Conservation (phyloP, 805 yeast genomes). For the Teunomyces cretensis region DNA sequence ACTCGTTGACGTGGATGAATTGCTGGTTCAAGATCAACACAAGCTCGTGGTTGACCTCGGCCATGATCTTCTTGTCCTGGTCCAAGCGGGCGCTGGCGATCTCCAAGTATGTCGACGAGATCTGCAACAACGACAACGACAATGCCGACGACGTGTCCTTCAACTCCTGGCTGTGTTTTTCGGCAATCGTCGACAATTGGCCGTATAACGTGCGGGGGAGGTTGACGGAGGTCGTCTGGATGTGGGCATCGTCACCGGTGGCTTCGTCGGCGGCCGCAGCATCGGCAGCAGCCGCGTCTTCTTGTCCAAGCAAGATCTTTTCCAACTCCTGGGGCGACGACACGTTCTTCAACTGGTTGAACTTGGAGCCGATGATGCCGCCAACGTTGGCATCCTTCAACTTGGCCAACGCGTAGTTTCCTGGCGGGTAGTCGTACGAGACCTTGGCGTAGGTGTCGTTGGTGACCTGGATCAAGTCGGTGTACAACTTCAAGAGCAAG, state of each 20-base stretch:
- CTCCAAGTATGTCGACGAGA: conserved; percentile 56
- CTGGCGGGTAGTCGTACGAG: conserved; percentile 81
- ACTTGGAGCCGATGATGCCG: conserved; percentile 53
- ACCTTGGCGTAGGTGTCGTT: conserved; percentile 66
- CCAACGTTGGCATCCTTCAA: conserved; percentile 67
- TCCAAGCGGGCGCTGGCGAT: conserved; percentile 68
- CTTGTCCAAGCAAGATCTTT: conserved; percentile 45
- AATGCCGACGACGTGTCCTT: conserved; percentile 48
- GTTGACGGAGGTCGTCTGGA: conserved; percentile 33
- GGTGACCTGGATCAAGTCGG: conserved; percentile 42
- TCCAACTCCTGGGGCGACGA: conserved; percentile 67
- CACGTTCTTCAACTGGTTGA: conserved; percentile 61
- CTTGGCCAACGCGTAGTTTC: conserved; percentile 45
- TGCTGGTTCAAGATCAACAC: conserved; percentile 47
- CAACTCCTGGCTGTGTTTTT: conserved; percentile 48
- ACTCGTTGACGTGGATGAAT: conserved; percentile 58
- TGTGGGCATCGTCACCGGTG: conserved; percentile 19
- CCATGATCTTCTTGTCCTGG: conserved; percentile 64
- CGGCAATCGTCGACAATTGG: conserved; percentile 60
- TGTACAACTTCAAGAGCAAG: conserved; percentile 59
- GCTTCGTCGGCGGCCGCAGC: background rate
- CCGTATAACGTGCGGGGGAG: conserved; percentile 75
- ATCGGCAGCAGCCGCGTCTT: conserved; percentile 7
- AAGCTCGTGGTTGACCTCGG: conserved; percentile 58
- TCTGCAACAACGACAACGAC: conserved; percentile 52